Percentiles rank a stretch among this genome's conserved stretches.
Evolutionary conservation across 169 alveolate species (phyloP).

Genomic region (Plasmodium coatneyi): DNA sequence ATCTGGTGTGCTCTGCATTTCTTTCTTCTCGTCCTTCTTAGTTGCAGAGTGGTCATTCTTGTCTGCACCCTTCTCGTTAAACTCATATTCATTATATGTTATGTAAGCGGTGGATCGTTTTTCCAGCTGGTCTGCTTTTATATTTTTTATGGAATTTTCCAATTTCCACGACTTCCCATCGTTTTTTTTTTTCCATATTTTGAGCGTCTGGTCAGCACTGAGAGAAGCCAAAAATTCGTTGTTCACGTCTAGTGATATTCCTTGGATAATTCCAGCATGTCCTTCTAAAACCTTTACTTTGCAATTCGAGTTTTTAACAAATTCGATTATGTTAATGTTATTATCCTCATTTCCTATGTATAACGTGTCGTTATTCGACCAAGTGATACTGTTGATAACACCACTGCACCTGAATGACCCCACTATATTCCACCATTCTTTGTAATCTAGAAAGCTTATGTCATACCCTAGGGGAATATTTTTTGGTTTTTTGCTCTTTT

Average conservation of each 20-base stretch:
- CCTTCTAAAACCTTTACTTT: slow-evolving; percentile 86
- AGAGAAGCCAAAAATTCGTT: slow-evolving; percentile 89
- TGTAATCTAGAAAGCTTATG: slow-evolving; percentile 79
- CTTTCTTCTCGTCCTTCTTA: slow-evolving; percentile 15
- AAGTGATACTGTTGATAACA: slow-evolving; percentile 46
- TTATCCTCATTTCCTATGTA: slow-evolving; percentile 71
- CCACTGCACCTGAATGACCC: slow-evolving; percentile 84
- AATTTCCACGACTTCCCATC: slow-evolving; percentile 85
- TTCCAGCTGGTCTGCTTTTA: slow-evolving; percentile 65
- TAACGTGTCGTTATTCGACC: slow-evolving; percentile 68
- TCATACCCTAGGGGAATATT: slow-evolving; percentile 80
- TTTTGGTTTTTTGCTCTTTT: slow-evolving; percentile 79
- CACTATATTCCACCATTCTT: slow-evolving; percentile 85
- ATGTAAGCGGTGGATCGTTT: slow-evolving; percentile 34
- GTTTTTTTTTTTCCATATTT: slow-evolving; percentile 83
- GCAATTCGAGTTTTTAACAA: slow-evolving; percentile 68
- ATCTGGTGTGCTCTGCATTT: background rate
- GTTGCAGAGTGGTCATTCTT: slow-evolving; percentile 1
- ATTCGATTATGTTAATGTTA: slow-evolving; percentile 69
- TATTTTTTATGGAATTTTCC: slow-evolving; percentile 71
- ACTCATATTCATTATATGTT: slow-evolving; percentile 42
- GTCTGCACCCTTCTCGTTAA: slow-evolving; percentile 11
- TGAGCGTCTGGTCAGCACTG: slow-evolving; percentile 88
- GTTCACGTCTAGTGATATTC: slow-evolving; percentile 85
- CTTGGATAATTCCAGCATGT: slow-evolving; percentile 88